Evolutionary conservation across 225 moss, liverwort and hornwort genomes (phyloP), one percentile per base, ranked within the genome.

Genomic region (Polytrichum commune): DNA sequence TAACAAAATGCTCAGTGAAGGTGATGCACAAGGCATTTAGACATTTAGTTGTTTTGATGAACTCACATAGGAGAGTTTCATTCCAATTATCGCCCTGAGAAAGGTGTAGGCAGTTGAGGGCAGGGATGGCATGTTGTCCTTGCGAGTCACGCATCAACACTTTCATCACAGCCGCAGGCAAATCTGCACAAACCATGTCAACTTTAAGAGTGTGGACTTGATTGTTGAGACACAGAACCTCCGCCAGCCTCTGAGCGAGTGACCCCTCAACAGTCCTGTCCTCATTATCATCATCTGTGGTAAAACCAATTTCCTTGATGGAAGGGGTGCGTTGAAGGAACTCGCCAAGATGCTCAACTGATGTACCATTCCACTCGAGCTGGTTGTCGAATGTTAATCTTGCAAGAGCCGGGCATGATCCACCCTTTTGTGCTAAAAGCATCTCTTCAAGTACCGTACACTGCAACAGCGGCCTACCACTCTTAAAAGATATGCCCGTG

Each of bases 401-500:
- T n/a, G 22, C 22, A 1, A 58, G 58, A 58, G 58, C 22, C 7
- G 7, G 58, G 6, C 6, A 23, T 9, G 24, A 58, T 58, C 58
- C 58, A 23, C 58, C 20, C 22, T 58, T 23, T 3, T 46, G 46
- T 16, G 46, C 4, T 46, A 3, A 46, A 13, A 46, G 46, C 10
- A 46, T 46, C 46, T 46, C 46, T 46, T 46, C 13, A 46, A 46
- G 13, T 46, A 46, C 1, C 4, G 0, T 1, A 13, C 46, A 0
- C 16, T 4, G 46, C 2, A 0, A 8, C 0, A 0, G 2, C 0
- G 0, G 0, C 8, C 2, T 35, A 35, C 9, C 9, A 35, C 0
- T 0, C 2, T 9, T 0, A 2, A 0, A 2, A 9, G 0, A 2
- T 0, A 0, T 0, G 9, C 0, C 0, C 6, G 0, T 0, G 29